Base-by-base conservation (phyloP, 2,329 filamentous ascomycete genomes). In the Coniochaeta ligniaria region DNA sequence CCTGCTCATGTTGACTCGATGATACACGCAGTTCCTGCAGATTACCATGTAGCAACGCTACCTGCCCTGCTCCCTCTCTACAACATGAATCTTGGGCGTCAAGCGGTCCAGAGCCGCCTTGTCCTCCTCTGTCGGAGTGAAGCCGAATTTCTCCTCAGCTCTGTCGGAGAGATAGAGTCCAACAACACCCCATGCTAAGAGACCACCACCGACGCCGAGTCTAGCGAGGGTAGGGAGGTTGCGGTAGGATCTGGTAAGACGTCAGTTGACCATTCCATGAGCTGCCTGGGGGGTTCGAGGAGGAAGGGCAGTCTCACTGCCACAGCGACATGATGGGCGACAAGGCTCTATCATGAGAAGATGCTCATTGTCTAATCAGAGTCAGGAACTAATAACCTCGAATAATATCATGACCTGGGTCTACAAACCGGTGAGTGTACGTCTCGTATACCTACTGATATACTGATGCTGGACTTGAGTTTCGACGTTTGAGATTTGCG, bases 141-240 rank as follows among this genome's bases (percentile, higher is more conserved):
- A 83, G 7, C 89, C 90, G 63, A 93, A 82, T 47, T 82, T 85
- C 70, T 89, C 83, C 74, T 94, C 92, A 17, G 88, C 85, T 61
- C 80, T 80, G 70, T 94, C 89, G 6, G 89, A 86, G 20, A 90
- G 70, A 70, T 88, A 87, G n/a, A 95, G 80, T 17, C 91, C 93
- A 45, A 85, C 76, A 45, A 79, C 76, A 16, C 91, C 91, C 84
- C 92, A 96, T 36, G 84, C 84, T 69, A 96, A 85, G 65, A 96
- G 75, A 67, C 86, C 89, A 57, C 86, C 72, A 66, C 93, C 93
- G 64, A 96, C 80, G 56, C 87, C 75, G 47, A 91, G 75, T 60
- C 90, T 89, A 26, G 89, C 88, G 66, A 83, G 87, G 20, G 88
- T 83, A 3, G 87, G 77, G 59, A 96, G 86, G 67, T 83, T 85